Conservation (phyloP, 1,139 yeast species). For the Taiozyma sp. region DNA sequence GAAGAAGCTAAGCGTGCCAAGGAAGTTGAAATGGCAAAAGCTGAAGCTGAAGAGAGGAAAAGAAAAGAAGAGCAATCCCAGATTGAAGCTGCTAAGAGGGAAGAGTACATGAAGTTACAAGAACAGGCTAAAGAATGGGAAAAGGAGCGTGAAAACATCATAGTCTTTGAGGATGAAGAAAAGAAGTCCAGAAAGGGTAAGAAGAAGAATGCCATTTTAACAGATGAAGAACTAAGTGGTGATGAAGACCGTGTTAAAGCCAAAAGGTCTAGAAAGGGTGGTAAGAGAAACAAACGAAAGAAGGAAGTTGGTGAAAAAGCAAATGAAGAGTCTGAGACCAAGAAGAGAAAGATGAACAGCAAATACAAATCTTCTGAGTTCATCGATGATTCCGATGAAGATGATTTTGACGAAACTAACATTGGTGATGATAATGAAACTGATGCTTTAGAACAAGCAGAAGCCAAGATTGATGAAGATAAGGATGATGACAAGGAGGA, state of each 20-base stretch:
- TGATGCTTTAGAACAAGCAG: slow-evolving; percentile 18
- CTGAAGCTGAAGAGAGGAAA: slow-evolving; percentile 38
- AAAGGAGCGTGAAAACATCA: slow-evolving; percentile 42
- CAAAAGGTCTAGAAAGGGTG: slow-evolving; percentile 13
- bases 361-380: slow-evolving; percentile 42
- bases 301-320: slow-evolving; percentile 16
- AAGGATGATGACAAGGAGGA: slow-evolving; percentile 10
- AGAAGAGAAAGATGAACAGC: slow-evolving; percentile 16
- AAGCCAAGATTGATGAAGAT: slow-evolving; percentile 11
- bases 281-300: slow-evolving; percentile 26
- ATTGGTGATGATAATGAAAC: slow-evolving; percentile 26
- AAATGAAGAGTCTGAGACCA: slow-evolving; percentile 22
- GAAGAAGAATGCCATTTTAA: slow-evolving; percentile 23
- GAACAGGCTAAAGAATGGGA: slow-evolving; percentile 86
- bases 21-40: slow-evolving; percentile 49
- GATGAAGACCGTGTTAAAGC: slow-evolving; percentile 19
- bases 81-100: slow-evolving; percentile 44
- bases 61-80: slow-evolving; percentile 40
- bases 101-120: slow-evolving; percentile 67
- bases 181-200: slow-evolving; percentile 21
- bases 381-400: slow-evolving; percentile 54
- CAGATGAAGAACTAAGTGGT: slow-evolving; percentile 27
- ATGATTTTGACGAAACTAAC: slow-evolving; percentile 29
- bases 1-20: slow-evolving; percentile 69
- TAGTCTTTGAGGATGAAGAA: slow-evolving; percentile 30